A percentile compares a stretch with the other conserved stretches of the same genome.
Conservation (phyloP, 768 basidiomycete genomes). For the Lepiota brunneoincarnata region DNA sequence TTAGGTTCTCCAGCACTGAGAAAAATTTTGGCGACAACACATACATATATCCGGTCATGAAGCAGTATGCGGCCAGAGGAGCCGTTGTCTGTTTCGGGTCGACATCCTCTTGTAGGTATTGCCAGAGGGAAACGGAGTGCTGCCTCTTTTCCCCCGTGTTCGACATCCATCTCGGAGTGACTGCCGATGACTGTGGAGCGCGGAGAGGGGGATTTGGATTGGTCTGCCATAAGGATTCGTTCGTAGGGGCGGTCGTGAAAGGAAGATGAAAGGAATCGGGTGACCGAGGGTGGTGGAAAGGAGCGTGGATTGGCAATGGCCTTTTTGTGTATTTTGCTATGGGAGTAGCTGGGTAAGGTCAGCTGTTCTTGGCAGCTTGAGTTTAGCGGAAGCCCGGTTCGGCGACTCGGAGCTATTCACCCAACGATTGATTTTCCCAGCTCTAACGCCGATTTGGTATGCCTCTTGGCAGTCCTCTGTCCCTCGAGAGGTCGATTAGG, state of each 20-base stretch:
- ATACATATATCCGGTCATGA: constrained; percentile 78
- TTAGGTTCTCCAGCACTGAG: neutral
- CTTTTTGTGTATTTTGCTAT: no score
- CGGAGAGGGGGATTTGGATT: neutral
- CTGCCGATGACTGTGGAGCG: neutral
- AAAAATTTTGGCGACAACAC: constrained; percentile 21
- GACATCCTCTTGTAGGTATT: constrained; percentile 42
- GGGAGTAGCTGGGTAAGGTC: neutral
- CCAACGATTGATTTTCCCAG: neutral
- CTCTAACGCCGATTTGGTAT: neutral
- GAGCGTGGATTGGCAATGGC: no score
- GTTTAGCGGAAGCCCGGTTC: constrained; percentile 10
- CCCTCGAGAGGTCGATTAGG: no score
- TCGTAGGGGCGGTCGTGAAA: neutral
- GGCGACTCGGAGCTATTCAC: constrained; percentile 1
- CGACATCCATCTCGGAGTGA: neutral
- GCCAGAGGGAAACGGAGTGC: constrained; percentile 29
- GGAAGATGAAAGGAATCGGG: neutral
- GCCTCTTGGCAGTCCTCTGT: neutral
- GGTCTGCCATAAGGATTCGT: neutral
- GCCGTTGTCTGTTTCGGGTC: constrained; percentile 48
- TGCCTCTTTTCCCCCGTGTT: constrained; percentile 4
- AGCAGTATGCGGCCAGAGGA: constrained; percentile 62
- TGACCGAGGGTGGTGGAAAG: neutral
- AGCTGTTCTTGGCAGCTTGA: neutral